Conservation (phyloP, 768 basidiomycete genomes). For the Naematelia encephala region DNA sequence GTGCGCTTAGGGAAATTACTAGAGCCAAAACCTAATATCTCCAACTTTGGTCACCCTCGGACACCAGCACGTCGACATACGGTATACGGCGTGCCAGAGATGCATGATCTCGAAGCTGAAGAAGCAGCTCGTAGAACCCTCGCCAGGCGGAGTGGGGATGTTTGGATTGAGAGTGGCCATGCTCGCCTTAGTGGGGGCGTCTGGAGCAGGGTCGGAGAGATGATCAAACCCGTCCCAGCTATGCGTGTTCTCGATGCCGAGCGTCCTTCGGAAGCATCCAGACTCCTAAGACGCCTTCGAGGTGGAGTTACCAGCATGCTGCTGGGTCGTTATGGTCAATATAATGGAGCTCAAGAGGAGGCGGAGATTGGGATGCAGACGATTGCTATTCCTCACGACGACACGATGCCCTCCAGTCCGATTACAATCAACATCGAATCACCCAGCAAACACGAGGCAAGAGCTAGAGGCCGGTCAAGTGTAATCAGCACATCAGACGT, state of each 20-base stretch:
- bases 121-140: slow-evolving; percentile 23
- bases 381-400: not conserved
- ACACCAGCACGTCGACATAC: slow-evolving; percentile 26
- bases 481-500: not conserved
- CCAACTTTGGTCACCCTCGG: slow-evolving; percentile 23
- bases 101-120: slow-evolving; percentile 21
- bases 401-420: not conserved
- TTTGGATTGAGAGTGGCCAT: slow-evolving; percentile 41
- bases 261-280: not conserved
- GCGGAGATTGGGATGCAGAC: slow-evolving; percentile 15
- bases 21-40: slow-evolving; percentile 35
- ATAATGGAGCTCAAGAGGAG: not conserved
- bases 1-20: slow-evolving; percentile 21
- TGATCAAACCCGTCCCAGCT: slow-evolving; percentile 41
- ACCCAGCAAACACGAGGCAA: slow-evolving; percentile 18
- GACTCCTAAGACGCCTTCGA: not conserved
- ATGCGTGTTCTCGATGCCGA: slow-evolving; percentile 28
- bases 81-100: slow-evolving; percentile 21
- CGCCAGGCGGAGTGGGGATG: slow-evolving; percentile 34
- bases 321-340: not conserved
- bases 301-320: not conserved
- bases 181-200: slow-evolving; percentile 26
- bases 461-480: not conserved
- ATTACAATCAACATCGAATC: slow-evolving; percentile 22
- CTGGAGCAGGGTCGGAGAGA: slow-evolving; percentile 31